phyloP scores from a whole-genome alignment of 1,139 yeast species.

The Maudiozyma humilis region DNA sequence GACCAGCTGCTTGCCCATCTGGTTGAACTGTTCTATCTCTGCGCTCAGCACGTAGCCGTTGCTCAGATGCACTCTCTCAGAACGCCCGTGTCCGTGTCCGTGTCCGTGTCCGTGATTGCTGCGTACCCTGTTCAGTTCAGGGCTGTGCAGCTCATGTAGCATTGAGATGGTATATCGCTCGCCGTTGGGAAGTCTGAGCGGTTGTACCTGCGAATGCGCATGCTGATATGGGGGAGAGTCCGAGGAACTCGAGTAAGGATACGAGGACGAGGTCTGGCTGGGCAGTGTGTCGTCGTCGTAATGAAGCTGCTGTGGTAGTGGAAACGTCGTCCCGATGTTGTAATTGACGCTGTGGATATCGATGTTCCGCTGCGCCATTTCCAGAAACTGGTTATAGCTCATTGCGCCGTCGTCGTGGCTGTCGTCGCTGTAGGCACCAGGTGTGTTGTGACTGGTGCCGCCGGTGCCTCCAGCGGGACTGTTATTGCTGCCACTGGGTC shows the following conservation, averaged over 20 bases:
- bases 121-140: not conserved
- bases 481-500: not conserved
- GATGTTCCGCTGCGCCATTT: not conserved
- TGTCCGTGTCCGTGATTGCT: not conserved
- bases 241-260: not conserved
- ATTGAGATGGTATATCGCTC: constrained; percentile 1
- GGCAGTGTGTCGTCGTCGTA: constrained; percentile 1
- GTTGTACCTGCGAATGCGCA: too few species aligned
- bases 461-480: not conserved
- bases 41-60: constrained; percentile 14
- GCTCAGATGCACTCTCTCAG: constrained; percentile 4
- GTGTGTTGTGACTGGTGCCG: not conserved
- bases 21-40: constrained; percentile 22
- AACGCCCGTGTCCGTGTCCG: not conserved
- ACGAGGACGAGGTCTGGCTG: not conserved
- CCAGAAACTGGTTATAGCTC: constrained; percentile 2
- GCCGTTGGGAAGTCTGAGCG: not conserved
- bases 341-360: constrained; percentile 3
- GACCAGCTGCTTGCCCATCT: constrained; percentile 17
- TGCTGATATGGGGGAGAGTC: constrained; percentile 6
- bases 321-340: constrained; percentile 3
- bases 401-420: not conserved
- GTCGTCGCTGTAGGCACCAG: not conserved
- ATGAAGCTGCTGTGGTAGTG: not conserved
- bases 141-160: not conserved